Evolutionary conservation across 1,284 basidiomycete genomes (phyloP).

Genomic region (Coniophora puteana): DNA sequence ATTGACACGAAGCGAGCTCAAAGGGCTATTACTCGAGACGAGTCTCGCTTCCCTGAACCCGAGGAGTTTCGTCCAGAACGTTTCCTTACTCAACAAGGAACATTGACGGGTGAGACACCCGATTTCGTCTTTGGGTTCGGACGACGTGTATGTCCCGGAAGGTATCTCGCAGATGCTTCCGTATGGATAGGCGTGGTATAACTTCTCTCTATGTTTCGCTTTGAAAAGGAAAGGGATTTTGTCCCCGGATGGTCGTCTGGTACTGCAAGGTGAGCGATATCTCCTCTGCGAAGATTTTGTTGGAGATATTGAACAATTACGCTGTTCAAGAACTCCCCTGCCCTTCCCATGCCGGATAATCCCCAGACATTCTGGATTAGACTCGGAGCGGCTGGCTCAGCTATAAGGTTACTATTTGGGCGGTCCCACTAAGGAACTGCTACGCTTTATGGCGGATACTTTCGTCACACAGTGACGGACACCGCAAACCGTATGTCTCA

Average conservation of each 20-base stretch:
- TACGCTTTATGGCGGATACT: no score
- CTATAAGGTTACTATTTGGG: no score
- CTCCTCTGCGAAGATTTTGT: background rate
- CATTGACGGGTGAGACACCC: slow-evolving; percentile 18
- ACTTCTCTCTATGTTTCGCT: slow-evolving; percentile 26
- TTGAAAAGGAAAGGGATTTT: slow-evolving; percentile 26
- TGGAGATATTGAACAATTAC: no score
- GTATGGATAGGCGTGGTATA: slow-evolving; percentile 28
- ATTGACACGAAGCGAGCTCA: no score
- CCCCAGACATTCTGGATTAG: no score
- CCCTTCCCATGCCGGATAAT: no score
- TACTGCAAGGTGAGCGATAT: slow-evolving; percentile 23
- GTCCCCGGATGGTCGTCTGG: slow-evolving; percentile 25
- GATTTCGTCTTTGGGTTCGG: slow-evolving; percentile 39
- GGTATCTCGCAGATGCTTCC: slow-evolving; percentile 27
- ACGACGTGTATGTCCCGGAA: slow-evolving; percentile 29
- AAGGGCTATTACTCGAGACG: slow-evolving; percentile 31
- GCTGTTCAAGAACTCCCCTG: no score
- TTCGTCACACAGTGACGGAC: no score
- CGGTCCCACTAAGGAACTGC: no score
- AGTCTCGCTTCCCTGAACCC: slow-evolving; percentile 11
- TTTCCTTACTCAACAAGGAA: slow-evolving; percentile 14
- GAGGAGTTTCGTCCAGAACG: slow-evolving; percentile 22
- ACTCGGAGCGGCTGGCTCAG: no score
- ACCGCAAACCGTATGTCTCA: no score